Base-by-base conservation (phyloP, 768 basidiomycete species). In the Mycena indigotica region DNA sequence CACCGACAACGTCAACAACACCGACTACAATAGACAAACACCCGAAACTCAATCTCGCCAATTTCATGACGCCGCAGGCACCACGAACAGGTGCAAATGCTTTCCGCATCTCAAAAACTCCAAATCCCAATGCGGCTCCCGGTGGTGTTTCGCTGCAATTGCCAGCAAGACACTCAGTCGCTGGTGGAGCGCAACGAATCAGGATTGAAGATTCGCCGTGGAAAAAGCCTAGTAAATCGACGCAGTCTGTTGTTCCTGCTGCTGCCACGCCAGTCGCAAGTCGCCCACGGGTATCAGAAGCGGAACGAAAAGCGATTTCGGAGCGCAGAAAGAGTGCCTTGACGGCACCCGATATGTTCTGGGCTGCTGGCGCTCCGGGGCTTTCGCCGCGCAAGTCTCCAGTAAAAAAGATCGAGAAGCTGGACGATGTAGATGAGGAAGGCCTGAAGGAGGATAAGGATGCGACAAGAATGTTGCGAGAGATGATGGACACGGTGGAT, bases 401-500 rank as follows among this genome's bases (percentile, higher is more conserved):
- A 26, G 23, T 26, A 4, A 48, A 48, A 44, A 2, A 50, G 49
- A 21, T 24, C 28, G n/a, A n/a, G n/a, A n/a, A n/a, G n/a, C 45
- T 56, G 45, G 52, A 24, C 15, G 56, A 66, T 39, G 66, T 64
- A 10, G 52, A 57, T 12, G 60, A 61, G 28, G 64, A 68, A 6
- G 69, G 69, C 6, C 73, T 74, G 2, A 75, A 74, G 13, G 73
- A 75, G 19, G 70, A 70, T 39, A 50, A 71, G 19, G 80, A 80
- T 58, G 75, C 80, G 5, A 63, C 74, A 24, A 72, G 71, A 30
- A 59, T 83, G 54, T 63, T 83, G 55, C 80, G 79, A 61, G 76
- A 70, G 63, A 80, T 80, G 80, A 77, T 75, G 65, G 77, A 78
- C 65, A 80, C 75, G 5, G 76, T 80, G 28, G 77, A 77, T 58